Evolutionary conservation across 805 yeast genomes (phyloP), one percentile per base, ranked within the genome.

Genomic region (Cyberlindnera maclurae): DNA sequence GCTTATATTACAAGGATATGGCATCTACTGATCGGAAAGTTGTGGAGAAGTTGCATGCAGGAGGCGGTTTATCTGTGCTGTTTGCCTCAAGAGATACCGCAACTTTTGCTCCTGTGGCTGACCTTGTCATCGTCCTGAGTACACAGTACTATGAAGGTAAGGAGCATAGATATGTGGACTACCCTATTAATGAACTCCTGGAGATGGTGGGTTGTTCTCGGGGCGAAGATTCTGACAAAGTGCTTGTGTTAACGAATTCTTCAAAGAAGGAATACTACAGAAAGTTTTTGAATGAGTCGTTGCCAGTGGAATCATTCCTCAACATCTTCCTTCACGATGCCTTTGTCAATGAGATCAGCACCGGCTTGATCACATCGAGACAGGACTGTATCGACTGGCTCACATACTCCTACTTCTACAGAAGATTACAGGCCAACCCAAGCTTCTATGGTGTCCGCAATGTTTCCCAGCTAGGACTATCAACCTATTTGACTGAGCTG

Each of bases 381-480:
- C 96, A 89, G 51, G 93, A 83, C 48, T 85, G 95, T 50, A 75
- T 93, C 42, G 96, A 90, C 52, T 87, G 95, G 94, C 54, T 93
- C 26, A 83, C 96, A 0, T 85, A 74, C 55, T 73, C 95, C 0
- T 83, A 79, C 49, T 83, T 89, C 52, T 93, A 86, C 60, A 68
- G 94, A 46, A 68, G 97, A 36, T 57, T 93, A 15, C 82, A 77
- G 40, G 69, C 74, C 27, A 93, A 93, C 57, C 97, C 98, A 4
- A 77, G 93, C 42, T 93, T 73, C 55, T 93, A 93, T 54, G 96
- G 88, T n/a, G 72, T 86, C 7, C 66, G 65, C 30, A 84, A 80
- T 43, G 65, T 70, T 3, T 63, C 83, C 2, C 76, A 76, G 32
- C 59, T 71, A 24, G 95, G 94, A 0, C 58, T 90, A 6, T 86